Base-by-base conservation (phyloP, 768 basidiomycete genomes). In the Phanerodontia chrysosporium region DNA sequence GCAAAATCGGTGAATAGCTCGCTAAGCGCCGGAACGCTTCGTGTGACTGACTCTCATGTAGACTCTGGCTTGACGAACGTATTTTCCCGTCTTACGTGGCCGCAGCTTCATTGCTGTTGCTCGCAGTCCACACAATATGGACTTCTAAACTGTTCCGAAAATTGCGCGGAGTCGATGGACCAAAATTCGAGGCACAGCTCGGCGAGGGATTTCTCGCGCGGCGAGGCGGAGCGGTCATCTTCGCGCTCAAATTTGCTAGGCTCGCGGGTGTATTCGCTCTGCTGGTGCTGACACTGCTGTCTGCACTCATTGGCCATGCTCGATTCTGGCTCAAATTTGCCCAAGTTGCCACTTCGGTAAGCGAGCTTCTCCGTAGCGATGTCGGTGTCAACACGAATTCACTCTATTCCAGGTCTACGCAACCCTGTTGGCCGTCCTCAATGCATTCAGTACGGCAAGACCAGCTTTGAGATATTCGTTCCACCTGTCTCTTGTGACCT, bases 401-500 rank as follows among this genome's bases (percentile, higher is more conserved):
- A 27, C 21, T 21, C 13, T 12, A 45, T 29, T 12, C 9, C 53
- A 70, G 68, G 49, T 54, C 1, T 69, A 66, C 48, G 60, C 65
- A 9, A 59, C 58, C 10, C 35, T 68, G 10, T 61, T 71, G 36
- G 63, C 64, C 2, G 21, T 66, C 1, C 24, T 70, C 10, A 53
- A 67, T 27, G 32, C 64, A 0, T 49, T 63, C 28, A 57, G 62
- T 22, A 45, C 58, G 24, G 59, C 45, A 30, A 14, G 22, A 13
- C 39, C 51, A 16, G 56, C 51, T 13, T 48, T 28, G 10, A 16
- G 57, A 16, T 68, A 71, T 9, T 76, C 74, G 22, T 70, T 69
- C 12, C 86, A 87, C 64, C 69, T 83, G 61, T 77, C 77, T 57
- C 66, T 72, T 21, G 64, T 87, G 1, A 69, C 86, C 10, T 62